Base-by-base conservation (phyloP, 345 rosid genomes). In the Limnanthes douglasii region DNA sequence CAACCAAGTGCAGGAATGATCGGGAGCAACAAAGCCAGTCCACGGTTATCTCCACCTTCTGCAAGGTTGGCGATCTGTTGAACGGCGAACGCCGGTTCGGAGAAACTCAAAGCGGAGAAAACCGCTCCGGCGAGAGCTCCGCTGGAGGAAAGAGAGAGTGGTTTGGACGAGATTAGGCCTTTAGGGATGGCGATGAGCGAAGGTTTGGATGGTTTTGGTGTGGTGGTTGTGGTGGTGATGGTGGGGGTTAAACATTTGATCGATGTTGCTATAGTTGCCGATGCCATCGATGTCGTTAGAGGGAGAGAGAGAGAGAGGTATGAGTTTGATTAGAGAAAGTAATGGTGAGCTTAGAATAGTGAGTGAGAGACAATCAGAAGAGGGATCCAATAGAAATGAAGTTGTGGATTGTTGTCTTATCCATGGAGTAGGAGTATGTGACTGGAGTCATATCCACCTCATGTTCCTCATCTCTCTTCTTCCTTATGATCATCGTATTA, bases 21-120 rank as follows among this genome's bases (percentile, higher is more conserved):
- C 1, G 95, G 95, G 4, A 90, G 73, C 48, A 90, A 56, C 8
- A 90, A 76, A 1, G 95, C 92, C 2, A 70, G 6, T 4, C 98
- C 98, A 6, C 98, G 80, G 65, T 70, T 90, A 60, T 88, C 97
- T 5, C 75, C 81, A 2, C 84, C 82, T 23, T 69, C 85, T 0
- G 84, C 70, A 28, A 83, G 59, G 5, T 71, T 67, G 1, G 95
- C 81, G 20, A 88, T 65, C 31, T 83, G 93, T 22, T 83, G 93
- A 1, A 78, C 95, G 1, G 97, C 93, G n/a, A 76, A 36, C 11
- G 97, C 95, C 1, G 97, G 65, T 20, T 88, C 86, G 0, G 70
- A 64, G 17, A 68, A 48, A 54, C 76, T 63, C 40, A 83, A 49
- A 18, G 84, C 31, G 0, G 98, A 66, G 66, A 88, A 88, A 37